phyloP scores from a whole-genome alignment of 768 basidiomycete genomes.

The Suillus weaverae region DNA sequence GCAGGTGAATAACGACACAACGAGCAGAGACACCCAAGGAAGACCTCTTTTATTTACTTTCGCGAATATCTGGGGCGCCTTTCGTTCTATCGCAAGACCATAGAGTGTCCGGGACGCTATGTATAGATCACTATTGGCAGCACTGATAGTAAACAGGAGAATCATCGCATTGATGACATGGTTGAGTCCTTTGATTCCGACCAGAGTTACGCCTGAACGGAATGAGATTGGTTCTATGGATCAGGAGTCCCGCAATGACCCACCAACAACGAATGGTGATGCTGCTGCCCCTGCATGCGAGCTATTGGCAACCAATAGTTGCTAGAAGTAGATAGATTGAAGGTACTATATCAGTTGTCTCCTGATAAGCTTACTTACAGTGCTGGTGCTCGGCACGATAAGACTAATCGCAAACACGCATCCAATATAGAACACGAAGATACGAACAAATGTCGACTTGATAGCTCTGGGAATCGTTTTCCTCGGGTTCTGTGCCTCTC shows the following conservation, averaged over 20 bases:
- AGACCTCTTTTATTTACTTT: slow-evolving; percentile 50
- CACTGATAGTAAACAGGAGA: slow-evolving; percentile 63
- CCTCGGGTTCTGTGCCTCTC: slow-evolving; percentile 67
- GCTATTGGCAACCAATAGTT: slow-evolving; percentile 41
- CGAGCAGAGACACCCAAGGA: slow-evolving; percentile 44
- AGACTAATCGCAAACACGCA: slow-evolving; percentile 73
- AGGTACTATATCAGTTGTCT: slow-evolving; percentile 11
- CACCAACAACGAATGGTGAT: slow-evolving; percentile 63
- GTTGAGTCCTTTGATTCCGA: slow-evolving; percentile 57
- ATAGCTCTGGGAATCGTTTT: slow-evolving; percentile 76
- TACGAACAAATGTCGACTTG: slow-evolving; percentile 60
- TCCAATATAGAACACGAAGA: slow-evolving; percentile 64
- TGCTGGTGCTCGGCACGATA: slow-evolving; percentile 61
- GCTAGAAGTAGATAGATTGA: slow-evolving; percentile 12
- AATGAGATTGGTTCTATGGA: neutral
- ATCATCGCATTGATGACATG: slow-evolving; percentile 68
- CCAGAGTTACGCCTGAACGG: slow-evolving; percentile 38
- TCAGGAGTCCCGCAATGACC: slow-evolving; percentile 30
- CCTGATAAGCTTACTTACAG: slow-evolving; percentile 39
- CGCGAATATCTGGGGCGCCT: slow-evolving; percentile 45
- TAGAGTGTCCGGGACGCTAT: slow-evolving; percentile 54
- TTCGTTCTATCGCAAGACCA: slow-evolving; percentile 52
- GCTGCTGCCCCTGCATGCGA: slow-evolving; percentile 51
- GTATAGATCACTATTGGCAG: slow-evolving; percentile 66
- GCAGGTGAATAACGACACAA: slow-evolving; percentile 55